Base-by-base conservation (phyloP, 2,329 filamentous ascomycete species). In the Calonectria montana region DNA sequence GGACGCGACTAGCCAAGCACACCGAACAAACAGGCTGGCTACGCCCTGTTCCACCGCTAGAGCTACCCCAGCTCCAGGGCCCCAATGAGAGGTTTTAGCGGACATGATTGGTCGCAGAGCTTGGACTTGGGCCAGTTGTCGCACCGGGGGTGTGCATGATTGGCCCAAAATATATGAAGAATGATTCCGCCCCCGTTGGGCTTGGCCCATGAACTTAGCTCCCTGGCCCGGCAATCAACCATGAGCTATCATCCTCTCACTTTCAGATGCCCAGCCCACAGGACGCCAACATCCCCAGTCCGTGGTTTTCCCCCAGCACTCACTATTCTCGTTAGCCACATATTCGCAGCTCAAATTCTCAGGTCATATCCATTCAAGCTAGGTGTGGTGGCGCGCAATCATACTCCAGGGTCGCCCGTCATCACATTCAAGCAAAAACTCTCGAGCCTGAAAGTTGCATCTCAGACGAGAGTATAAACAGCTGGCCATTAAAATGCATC, bases 1-100 rank as follows among this genome's bases (percentile, higher is more conserved):
- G 75, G 77, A 83, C 83, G 83, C 83, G 83, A 76, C 80, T 70
- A 65, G 64, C 65, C 53, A 67, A 55, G 37, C 65, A 47, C 65
- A 67, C 66, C 72, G 62, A 71, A 53, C 64, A 57, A 67, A 66
- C 74, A 74, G 71, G 70, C 59, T 72, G 74, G 74, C 74, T 73
- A 70, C 68, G 55, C 45, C 35, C 31, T 68, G 63, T 31, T 25
- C 45, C 47, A 63, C 39, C 62, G 53, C 69, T 69, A 67, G 21
- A 69, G 70, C 70, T 63, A 63, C 66, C 70, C 61, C 29, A 66
- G 61, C 67, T 63, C 50, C 35, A 69, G 55, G 23, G 23, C 65
- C 16, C 35, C 59, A 62, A 67, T 53, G 21, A 47, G 6, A 9
- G 25, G 2, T 43, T 59, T 53, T 37, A 13, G 47, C 29, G 27